Percentiles rank a stretch among this genome's conserved stretches.
Evolutionary conservation across 2,329 filamentous ascomycete genomes (phyloP).

Genomic region (Paecilomyces formosus): DNA sequence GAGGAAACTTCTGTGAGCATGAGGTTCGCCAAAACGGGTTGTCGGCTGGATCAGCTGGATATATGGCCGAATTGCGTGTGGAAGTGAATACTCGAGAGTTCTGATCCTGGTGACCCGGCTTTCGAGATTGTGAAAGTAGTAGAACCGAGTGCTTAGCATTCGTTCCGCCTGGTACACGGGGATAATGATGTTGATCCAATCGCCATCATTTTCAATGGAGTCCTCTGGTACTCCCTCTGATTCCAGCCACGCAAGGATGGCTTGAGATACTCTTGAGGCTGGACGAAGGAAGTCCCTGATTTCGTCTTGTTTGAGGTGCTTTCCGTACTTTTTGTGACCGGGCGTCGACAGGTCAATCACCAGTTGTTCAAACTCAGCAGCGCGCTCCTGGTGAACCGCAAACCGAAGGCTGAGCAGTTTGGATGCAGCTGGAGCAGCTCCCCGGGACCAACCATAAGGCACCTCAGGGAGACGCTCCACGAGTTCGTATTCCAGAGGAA

Average conservation of each 20-base stretch:
- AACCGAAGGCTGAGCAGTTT: slow-evolving; percentile 43
- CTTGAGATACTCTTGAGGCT: slow-evolving; percentile 38
- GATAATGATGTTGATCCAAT: slow-evolving; percentile 54
- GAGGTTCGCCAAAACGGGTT: slow-evolving; percentile 51
- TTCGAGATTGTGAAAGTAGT: slow-evolving; percentile 45
- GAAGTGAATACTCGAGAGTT: slow-evolving; percentile 55
- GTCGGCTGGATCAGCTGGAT: slow-evolving; percentile 60
- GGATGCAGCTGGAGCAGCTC: slow-evolving; percentile 18
- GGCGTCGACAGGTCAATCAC: slow-evolving; percentile 58
- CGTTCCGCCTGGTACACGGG: slow-evolving; percentile 40
- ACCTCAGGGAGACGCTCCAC: slow-evolving; percentile 22
- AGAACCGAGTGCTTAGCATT: slow-evolving; percentile 53
- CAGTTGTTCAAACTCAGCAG: slow-evolving; percentile 48
- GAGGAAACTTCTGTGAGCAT: slow-evolving; percentile 32
- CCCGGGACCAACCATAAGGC: slow-evolving; percentile 28
- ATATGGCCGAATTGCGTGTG: slow-evolving; percentile 45
- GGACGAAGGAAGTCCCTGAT: slow-evolving; percentile 50
- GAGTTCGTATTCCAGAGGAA: slow-evolving; percentile 7
- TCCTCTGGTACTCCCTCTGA: slow-evolving; percentile 40
- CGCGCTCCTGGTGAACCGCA: slow-evolving; percentile 43
- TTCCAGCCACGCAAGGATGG: slow-evolving; percentile 50
- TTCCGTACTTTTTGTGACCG: slow-evolving; percentile 51
- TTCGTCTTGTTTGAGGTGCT: slow-evolving; percentile 55
- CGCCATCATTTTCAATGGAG: slow-evolving; percentile 44
- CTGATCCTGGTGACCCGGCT: slow-evolving; percentile 43